Percentiles rank a stretch among this genome's conserved stretches.
phyloP scores from a whole-genome alignment of 345 rosid genomes.

The Pistacia integerrima region DNA sequence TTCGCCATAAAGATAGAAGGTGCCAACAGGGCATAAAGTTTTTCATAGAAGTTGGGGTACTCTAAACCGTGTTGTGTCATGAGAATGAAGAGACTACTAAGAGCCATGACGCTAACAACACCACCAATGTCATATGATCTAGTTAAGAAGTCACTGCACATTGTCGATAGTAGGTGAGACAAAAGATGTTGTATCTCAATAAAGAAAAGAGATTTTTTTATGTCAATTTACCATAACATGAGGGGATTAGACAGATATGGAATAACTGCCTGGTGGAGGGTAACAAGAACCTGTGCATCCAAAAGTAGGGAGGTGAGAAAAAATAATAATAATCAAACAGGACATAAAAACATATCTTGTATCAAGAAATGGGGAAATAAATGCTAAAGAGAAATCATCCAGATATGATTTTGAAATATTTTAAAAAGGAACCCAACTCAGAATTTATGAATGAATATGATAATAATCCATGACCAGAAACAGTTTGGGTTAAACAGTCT shows the following conservation, averaged over 20 bases:
- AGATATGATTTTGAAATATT: not conserved
- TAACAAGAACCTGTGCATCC: slow-evolving; percentile 71
- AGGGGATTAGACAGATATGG: slow-evolving; percentile 77
- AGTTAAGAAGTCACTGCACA: slow-evolving; percentile 87
- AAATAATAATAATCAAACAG: not conserved
- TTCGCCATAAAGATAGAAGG: slow-evolving; percentile 92
- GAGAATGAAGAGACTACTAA: slow-evolving; percentile 88
- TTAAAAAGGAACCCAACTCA: not conserved
- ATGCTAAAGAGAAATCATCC: slow-evolving; percentile 5
- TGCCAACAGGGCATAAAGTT: slow-evolving; percentile 70
- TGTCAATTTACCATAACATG: slow-evolving; percentile 62
- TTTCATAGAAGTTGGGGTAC: slow-evolving; percentile 87
- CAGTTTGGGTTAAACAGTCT: too few relatives aligned
- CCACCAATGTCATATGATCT: slow-evolving; percentile 94
- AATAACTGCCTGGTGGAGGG: slow-evolving; percentile 75
- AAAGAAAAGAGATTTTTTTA: slow-evolving; percentile 5
- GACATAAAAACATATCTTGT: not conserved
- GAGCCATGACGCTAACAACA: slow-evolving; percentile 95
- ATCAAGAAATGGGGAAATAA: not conserved
- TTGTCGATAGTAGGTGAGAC: slow-evolving; percentile 18
- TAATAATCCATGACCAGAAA: too few relatives aligned
- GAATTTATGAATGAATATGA: not conserved
- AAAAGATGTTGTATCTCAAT: slow-evolving; percentile 7
- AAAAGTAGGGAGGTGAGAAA: slow-evolving; percentile 23
- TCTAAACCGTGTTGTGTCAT: slow-evolving; percentile 89